Evolutionary conservation across 2,329 filamentous ascomycete species (phyloP).

Genomic region (Aspergillus sp.): DNA sequence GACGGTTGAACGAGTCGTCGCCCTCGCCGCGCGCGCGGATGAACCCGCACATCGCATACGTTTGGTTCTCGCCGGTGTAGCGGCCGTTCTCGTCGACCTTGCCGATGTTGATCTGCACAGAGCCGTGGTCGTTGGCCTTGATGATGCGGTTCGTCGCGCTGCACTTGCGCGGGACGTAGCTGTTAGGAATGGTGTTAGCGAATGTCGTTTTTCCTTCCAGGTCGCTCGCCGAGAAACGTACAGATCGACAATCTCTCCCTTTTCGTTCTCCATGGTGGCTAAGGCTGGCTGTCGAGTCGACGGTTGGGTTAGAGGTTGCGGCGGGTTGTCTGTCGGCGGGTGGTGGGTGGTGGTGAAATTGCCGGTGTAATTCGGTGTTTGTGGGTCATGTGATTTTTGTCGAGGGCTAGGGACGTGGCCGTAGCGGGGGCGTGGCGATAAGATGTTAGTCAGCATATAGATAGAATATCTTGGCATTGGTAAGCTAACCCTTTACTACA

Average conservation of each 20-base stretch:
- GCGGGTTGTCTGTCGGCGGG: conserved; percentile 19
- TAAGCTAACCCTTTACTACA: neutral
- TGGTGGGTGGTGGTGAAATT: conserved; percentile 21
- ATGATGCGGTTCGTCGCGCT: conserved; percentile 99
- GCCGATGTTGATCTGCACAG: conserved; percentile 90
- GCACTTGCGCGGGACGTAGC: conserved; percentile 98
- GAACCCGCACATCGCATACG: conserved; percentile 95
- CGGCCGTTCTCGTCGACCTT: conserved; percentile 99
- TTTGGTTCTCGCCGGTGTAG: conserved; percentile 93
- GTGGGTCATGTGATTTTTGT: conserved; percentile 36
- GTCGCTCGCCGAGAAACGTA: conserved; percentile 56
- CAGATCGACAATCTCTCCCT: conserved; percentile 99
- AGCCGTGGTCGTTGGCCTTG: conserved; percentile 99
- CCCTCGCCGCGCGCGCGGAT: conserved; percentile 96
- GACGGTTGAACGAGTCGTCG: conserved; percentile 91
- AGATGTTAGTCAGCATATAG: neutral
- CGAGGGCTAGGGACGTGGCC: conserved; percentile 23
- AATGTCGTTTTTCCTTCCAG: too few relatives aligned
- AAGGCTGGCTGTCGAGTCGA: conserved; percentile 28
- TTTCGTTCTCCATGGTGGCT: conserved; percentile 97
- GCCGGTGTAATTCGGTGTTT: conserved; percentile 23
- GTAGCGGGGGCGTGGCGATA: conserved; percentile 2
- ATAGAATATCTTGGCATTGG: too few relatives aligned
- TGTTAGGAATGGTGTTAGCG: conserved; percentile 38
- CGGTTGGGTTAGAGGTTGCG: conserved; percentile 20